phyloP scores from a whole-genome alignment of 2,329 filamentous ascomycete genomes.

The Colletotrichum orbiculare region DNA sequence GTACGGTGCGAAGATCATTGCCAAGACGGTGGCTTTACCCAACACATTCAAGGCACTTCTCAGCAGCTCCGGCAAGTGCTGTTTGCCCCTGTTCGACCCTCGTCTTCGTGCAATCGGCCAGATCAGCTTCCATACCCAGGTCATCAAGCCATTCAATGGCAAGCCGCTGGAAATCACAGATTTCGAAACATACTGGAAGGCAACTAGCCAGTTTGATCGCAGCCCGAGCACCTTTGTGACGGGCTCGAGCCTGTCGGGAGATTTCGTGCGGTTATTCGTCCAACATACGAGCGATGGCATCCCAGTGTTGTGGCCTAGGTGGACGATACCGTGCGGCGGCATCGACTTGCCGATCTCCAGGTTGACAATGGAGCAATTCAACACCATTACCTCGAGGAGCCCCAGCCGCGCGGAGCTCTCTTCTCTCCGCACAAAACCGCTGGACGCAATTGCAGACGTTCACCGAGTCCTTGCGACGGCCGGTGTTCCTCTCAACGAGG shows the following conservation, averaged over 20 bases:
- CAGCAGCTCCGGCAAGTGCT: slow-evolving; percentile 83
- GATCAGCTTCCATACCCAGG: slow-evolving; percentile 92
- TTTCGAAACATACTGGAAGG: slow-evolving; percentile 99
- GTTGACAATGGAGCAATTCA: slow-evolving; percentile 79
- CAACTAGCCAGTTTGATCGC: slow-evolving; percentile 90
- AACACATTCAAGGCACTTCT: slow-evolving; percentile 82
- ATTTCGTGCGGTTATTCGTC: slow-evolving; percentile 91
- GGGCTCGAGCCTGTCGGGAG: slow-evolving; percentile 93
- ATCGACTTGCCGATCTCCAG: slow-evolving; percentile 86
- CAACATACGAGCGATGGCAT: slow-evolving; percentile 90
- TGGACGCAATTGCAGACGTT: slow-evolving; percentile 70
- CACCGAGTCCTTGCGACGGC: slow-evolving; percentile 79
- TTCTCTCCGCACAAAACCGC: slow-evolving; percentile 56
- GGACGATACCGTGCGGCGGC: slow-evolving; percentile 80
- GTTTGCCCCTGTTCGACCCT: slow-evolving; percentile 91
- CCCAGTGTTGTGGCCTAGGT: slow-evolving; percentile 87
- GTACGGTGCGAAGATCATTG: slow-evolving; percentile 97
- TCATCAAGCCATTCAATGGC: slow-evolving; percentile 95
- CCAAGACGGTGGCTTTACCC: slow-evolving; percentile 91
- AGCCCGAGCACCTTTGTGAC: slow-evolving; percentile 90
- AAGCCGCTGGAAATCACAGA: slow-evolving; percentile 96
- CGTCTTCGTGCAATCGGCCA: slow-evolving; percentile 91
- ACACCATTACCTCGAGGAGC: slow-evolving; percentile 59
- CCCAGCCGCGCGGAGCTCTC: slow-evolving; percentile 56
- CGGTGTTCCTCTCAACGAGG: slow-evolving; percentile 83